Conservation (phyloP, 2,329 filamentous ascomycete species). For the Zymoseptoria pseudotritici region DNA sequence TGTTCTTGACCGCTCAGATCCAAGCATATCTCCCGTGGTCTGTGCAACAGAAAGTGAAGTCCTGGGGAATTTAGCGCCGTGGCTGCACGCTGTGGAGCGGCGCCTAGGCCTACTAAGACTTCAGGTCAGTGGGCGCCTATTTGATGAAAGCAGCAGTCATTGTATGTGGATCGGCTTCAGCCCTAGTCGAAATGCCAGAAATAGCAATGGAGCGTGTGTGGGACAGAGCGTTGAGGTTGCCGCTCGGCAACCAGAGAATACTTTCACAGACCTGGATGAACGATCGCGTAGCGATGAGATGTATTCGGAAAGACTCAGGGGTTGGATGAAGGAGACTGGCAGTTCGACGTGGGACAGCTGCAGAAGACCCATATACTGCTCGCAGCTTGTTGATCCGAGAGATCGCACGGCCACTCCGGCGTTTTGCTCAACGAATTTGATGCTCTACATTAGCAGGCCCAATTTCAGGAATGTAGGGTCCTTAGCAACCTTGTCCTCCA, state of each 20-base stretch:
- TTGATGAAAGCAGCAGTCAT: background rate
- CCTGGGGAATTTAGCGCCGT: background rate
- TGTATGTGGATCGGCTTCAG: background rate
- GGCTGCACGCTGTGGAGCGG: background rate
- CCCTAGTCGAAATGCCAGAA: background rate
- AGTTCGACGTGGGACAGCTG: background rate
- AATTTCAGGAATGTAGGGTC: constrained; percentile 17
- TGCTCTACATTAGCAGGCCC: constrained; percentile 6
- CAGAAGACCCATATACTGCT: background rate
- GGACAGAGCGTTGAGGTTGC: background rate
- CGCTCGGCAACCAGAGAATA: background rate
- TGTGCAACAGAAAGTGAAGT: background rate
- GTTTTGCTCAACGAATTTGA: background rate
- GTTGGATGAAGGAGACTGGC: background rate
- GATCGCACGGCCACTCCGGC: too few relatives aligned
- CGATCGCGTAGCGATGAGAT: background rate
- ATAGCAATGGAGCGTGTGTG: background rate
- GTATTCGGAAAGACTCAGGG: background rate
- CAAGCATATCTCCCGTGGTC: background rate
- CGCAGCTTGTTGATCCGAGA: background rate
- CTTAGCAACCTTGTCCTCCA: constrained; percentile 9
- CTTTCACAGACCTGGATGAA: background rate
- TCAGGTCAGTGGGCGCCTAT: background rate
- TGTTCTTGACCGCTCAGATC: background rate
- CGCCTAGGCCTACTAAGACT: too few relatives aligned